Evolutionary conservation across 2,329 filamentous ascomycete genomes (phyloP).

Genomic region (Colletotrichum musae): DNA sequence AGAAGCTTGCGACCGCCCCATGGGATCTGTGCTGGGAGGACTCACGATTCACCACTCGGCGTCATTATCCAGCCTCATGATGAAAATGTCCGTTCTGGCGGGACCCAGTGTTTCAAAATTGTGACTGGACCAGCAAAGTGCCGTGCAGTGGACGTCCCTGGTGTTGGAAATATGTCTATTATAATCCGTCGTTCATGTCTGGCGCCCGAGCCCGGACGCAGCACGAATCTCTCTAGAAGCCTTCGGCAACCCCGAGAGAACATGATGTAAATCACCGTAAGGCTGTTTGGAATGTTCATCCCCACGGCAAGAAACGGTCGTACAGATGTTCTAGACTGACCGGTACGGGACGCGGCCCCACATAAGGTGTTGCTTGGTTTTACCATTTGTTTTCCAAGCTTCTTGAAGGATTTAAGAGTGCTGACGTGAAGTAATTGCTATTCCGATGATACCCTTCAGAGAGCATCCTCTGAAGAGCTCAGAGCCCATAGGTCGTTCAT

Average conservation of each 20-base stretch:
- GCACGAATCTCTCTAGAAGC: background rate
- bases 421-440: background rate
- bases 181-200: background rate
- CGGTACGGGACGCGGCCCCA: background rate
- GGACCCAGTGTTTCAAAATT: conserved; percentile 26
- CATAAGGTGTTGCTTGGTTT: background rate
- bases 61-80: conserved; percentile 6
- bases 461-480: too few relatives aligned
- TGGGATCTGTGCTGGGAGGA: background rate
- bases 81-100: conserved; percentile 6
- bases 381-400: background rate
- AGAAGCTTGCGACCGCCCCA: background rate
- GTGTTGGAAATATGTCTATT: background rate
- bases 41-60: conserved; percentile 6
- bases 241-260: background rate
- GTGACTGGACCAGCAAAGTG: conserved; percentile 8
- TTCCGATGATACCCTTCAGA: too few relatives aligned
- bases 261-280: conserved; percentile 18
- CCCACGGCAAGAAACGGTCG: background rate
- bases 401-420: too few relatives aligned
- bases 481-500: too few relatives aligned
- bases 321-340: conserved; percentile 32
- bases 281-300: conserved; percentile 29
- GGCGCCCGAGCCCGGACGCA: too few relatives aligned
- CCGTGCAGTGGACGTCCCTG: background rate